These are phyloP conservation scores for Withania somnifera DNA, from an alignment of 305 asterid species.

Conservation along the genomic window DNA sequence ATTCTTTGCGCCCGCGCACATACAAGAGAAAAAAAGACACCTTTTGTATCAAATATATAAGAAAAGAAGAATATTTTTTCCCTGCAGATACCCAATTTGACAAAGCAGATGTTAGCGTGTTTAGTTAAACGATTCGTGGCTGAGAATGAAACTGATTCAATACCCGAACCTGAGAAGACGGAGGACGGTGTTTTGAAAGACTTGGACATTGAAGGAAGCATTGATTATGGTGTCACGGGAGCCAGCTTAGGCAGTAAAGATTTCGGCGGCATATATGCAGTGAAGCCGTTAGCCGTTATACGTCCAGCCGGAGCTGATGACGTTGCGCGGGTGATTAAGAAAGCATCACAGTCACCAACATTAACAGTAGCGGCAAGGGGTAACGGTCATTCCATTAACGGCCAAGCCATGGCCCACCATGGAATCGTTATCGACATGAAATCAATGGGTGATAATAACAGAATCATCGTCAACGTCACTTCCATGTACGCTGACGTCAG, in stretches of 20 bases:
- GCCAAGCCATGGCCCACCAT: conserved; percentile 83
- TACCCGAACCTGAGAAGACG: conserved; percentile 23
- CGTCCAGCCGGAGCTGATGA: conserved; percentile 41
- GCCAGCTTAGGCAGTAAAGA: conserved; percentile 33
- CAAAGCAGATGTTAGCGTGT: conserved; percentile 52
- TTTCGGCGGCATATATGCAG: conserved; percentile 58
- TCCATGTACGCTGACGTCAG: conserved; percentile 52
- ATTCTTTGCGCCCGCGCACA: neutral
- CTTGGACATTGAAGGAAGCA: conserved; percentile 31
- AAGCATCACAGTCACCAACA: conserved; percentile 36
- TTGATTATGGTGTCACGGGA: conserved; percentile 18
- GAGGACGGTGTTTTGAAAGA: conserved; percentile 17
- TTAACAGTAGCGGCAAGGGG: conserved; percentile 91
- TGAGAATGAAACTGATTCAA: conserved; percentile 45
- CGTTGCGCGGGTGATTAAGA: conserved; percentile 40
- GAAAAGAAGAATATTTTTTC: neutral
- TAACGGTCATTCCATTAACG: conserved; percentile 93
- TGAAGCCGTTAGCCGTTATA: conserved; percentile 56
- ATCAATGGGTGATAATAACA: conserved; percentile 17
- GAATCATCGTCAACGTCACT: conserved; percentile 17
- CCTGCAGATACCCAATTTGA: neutral
- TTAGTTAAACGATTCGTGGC: conserved; percentile 40
- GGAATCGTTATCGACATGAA: conserved; percentile 68
- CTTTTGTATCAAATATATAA: neutral
- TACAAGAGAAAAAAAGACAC: neutral